Conservation (phyloP, 345 rosid species). For the Linum tenue region DNA sequence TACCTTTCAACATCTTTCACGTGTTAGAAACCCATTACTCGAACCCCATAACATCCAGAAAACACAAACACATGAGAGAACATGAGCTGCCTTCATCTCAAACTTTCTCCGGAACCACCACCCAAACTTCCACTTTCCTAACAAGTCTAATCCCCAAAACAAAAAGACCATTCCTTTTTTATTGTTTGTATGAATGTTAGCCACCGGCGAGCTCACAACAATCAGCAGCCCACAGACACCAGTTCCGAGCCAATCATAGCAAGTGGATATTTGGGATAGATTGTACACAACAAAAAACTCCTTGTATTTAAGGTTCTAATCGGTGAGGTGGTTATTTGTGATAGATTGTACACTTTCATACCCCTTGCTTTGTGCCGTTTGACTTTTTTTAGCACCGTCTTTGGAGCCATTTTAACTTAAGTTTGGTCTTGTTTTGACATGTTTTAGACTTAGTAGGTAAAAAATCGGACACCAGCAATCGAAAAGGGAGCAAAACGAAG, state of each 20-base stretch:
- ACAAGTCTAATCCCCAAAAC: neutral
- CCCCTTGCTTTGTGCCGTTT: too few species aligned
- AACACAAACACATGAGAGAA: neutral
- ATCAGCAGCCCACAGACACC: constrained; percentile 14
- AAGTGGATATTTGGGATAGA: too few species aligned
- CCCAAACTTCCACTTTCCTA: neutral
- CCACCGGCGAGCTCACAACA: constrained; percentile 17
- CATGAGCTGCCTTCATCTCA: neutral
- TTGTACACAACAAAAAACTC: too few species aligned
- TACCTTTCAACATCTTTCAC: constrained; percentile 12
- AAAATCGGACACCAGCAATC: too few species aligned
- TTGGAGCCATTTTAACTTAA: too few species aligned
- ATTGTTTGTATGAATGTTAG: constrained; percentile 28
- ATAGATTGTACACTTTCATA: too few species aligned
- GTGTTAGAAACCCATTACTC: constrained; percentile 16
- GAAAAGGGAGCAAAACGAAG: too few species aligned
- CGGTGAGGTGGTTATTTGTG: too few species aligned
- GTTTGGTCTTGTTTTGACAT: too few species aligned
- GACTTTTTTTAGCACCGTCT: too few species aligned
- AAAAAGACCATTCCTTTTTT: constrained; percentile 7
- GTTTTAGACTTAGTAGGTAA: too few species aligned
- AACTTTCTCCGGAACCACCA: constrained; percentile 11
- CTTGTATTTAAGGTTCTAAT: too few species aligned
- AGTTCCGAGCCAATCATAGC: constrained; percentile 22
- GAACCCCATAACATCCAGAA: neutral